Conservation (phyloP, 768 basidiomycete species). For the Termitomyces sp. region DNA sequence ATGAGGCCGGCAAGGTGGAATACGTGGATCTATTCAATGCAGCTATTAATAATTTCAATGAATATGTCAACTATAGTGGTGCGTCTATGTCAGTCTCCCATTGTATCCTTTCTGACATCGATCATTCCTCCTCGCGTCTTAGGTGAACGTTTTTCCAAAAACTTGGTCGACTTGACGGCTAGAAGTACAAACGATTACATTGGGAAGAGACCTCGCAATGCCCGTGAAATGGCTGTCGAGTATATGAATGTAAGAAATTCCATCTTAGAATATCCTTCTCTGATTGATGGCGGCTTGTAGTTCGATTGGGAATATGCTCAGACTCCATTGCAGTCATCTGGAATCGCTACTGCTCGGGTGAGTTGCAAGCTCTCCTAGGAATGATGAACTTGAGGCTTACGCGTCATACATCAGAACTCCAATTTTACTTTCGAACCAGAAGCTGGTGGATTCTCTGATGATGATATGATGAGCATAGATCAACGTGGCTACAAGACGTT, state of each 20-base stretch:
- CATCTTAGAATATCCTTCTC: background rate
- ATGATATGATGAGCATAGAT: constrained; percentile 49
- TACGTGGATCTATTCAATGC: constrained; percentile 37
- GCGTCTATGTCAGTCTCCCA: background rate
- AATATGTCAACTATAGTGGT: constrained; percentile 39
- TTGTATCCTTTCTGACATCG: background rate
- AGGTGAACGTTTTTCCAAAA: background rate
- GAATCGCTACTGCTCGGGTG: constrained; percentile 37
- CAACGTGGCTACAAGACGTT: constrained; percentile 56
- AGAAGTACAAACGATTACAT: background rate
- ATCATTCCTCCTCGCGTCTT: background rate
- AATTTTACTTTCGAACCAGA: constrained; percentile 50
- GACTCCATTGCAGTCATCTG: constrained; percentile 56
- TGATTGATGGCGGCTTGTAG: constrained; percentile 8
- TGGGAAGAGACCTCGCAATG: constrained; percentile 16
- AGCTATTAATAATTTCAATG: constrained; percentile 22
- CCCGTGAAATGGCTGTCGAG: constrained; percentile 46
- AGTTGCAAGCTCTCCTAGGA: background rate
- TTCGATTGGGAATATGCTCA: constrained; percentile 51
- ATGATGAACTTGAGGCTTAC: background rate
- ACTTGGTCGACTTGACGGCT: background rate
- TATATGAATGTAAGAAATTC: constrained; percentile 38
- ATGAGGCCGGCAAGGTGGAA: constrained; percentile 41
- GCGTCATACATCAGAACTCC: constrained; percentile 35
- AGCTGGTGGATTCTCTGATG: constrained; percentile 45